A percentile compares a stretch with the other conserved stretches of the same genome.
These are phyloP conservation scores for Daldinia decipiens DNA, from an alignment of 495 filamentous ascomycete genomes.

Conservation along the genomic window DNA sequence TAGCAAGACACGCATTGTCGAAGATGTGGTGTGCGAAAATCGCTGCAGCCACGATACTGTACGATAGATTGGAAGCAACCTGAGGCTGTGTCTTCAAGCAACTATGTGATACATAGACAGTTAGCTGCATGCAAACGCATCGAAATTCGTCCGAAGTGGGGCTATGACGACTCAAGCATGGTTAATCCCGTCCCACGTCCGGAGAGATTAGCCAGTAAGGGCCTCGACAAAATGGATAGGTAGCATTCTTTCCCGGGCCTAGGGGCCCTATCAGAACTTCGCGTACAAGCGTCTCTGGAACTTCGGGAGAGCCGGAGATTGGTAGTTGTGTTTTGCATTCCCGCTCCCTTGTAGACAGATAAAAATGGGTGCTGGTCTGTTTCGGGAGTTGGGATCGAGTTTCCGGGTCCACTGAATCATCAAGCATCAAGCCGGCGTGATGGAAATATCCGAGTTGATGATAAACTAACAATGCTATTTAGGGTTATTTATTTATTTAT, in stretches of 20 bases:
- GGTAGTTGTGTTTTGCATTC: conserved; percentile 6
- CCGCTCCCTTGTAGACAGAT: not conserved
- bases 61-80: not conserved
- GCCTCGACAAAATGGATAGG: conserved; percentile 24
- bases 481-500: not conserved
- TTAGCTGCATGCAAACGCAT: conserved; percentile 8
- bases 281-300: conserved; percentile 23
- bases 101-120: not conserved
- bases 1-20: conserved; percentile 19
- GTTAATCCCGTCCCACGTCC: conserved; percentile 27
- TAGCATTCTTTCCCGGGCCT: conserved; percentile 26
- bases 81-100: conserved; percentile 3
- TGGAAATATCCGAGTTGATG: not conserved
- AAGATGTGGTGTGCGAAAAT: conserved; percentile 17
- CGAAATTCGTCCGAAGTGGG: conserved; percentile 13
- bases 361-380: conserved; percentile 1
- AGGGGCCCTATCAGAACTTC: conserved; percentile 31
- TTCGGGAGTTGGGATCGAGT: conserved; percentile 30
- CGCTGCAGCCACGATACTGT: conserved; percentile 24
- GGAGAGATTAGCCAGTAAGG: conserved; percentile 26
- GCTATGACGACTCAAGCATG: conserved; percentile 29
- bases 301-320: conserved; percentile 33
- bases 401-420: conserved; percentile 21
- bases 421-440: conserved; percentile 23
- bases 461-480: not conserved